Evolutionary conservation across 345 rosid genomes (phyloP), one percentile per base, ranked within the genome.

Genomic region (Sisymbrium altissimum): DNA sequence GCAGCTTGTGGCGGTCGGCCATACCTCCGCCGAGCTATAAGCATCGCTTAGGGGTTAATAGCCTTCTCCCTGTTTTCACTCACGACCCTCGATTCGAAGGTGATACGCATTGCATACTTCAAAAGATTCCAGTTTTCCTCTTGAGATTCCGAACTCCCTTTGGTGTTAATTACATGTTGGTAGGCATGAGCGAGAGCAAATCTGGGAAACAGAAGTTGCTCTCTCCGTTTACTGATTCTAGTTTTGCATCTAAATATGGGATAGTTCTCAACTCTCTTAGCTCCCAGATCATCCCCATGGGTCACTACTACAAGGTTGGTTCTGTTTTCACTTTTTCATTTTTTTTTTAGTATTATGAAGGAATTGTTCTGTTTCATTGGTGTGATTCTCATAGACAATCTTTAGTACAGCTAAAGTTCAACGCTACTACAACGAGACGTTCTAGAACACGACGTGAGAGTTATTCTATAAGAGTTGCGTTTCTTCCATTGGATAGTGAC

Each of bases 121-220:
- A n/a, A n/a, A 66, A 14, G 70, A 50, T 66, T 66, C 10, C 21
- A 9, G 45, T 23, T 36, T 19, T 66, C 23, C 23, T 49, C n/a
- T 14, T 66, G 6, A 66, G 46, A 36, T 66, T 49, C n/a, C 46
- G 35, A n/a, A 66, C 46, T 9, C 59, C 70, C 35, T 66, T 52
- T 38, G 71, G 35, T 9, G 32, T 3, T 66, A 60, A 66, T 23
- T 50, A 5, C 38, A 6, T 50, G 49, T 14, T 66, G 6, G 18
- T 15, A 4, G 60, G 3, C 1, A n/a, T 50, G 61, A 13, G 1
- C 41, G 36, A 66, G 7, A 9, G 33, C 13, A 33, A 66, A 49
- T 49, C 45, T 5, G 58, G 19, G 35, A 39, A 35, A 14, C 58
- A 35, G 19, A 9, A 1, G 3, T 35, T 66, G 9, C 0, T 49